Conservation (phyloP, 1,284 basidiomycete genomes). For the Sporisorium graminicola region DNA sequence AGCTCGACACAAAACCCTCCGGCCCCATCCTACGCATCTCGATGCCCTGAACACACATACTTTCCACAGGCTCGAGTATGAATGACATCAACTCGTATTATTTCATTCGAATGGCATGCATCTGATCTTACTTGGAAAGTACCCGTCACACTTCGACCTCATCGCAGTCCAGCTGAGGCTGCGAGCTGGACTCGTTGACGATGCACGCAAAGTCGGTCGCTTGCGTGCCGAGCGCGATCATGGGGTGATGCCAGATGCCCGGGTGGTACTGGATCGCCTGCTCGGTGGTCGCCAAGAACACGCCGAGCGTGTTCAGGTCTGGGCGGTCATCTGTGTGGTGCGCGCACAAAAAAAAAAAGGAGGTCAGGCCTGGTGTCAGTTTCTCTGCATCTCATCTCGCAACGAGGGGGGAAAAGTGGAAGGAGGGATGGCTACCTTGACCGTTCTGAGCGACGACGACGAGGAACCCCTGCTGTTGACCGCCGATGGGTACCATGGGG, state of each 20-base stretch:
- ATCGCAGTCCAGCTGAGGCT: slow-evolving; percentile 57
- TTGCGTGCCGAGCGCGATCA: slow-evolving; percentile 56
- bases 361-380: slow-evolving; percentile 4
- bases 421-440: slow-evolving; percentile 31
- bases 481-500: slow-evolving; percentile 44
- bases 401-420: neutral
- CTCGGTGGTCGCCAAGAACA: slow-evolving; percentile 52
- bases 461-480: slow-evolving; percentile 52
- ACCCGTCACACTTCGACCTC: slow-evolving; percentile 34
- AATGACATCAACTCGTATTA: too few relatives aligned
- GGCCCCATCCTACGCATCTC: slow-evolving; percentile 20
- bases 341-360: neutral
- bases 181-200: slow-evolving; percentile 54
- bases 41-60: slow-evolving; percentile 16
- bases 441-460: slow-evolving; percentile 64
- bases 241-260: slow-evolving; percentile 65
- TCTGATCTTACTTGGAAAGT: neutral
- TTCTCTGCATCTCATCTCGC: neutral
- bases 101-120: neutral
- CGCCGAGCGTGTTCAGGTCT: slow-evolving; percentile 56
- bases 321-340: slow-evolving; percentile 58
- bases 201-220: slow-evolving; percentile 64
- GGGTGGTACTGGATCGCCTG: slow-evolving; percentile 64
- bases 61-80: neutral
- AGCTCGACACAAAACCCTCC: neutral